Base-by-base conservation (phyloP, 2,329 filamentous ascomycete species). In the Colletotrichum australisinense region DNA sequence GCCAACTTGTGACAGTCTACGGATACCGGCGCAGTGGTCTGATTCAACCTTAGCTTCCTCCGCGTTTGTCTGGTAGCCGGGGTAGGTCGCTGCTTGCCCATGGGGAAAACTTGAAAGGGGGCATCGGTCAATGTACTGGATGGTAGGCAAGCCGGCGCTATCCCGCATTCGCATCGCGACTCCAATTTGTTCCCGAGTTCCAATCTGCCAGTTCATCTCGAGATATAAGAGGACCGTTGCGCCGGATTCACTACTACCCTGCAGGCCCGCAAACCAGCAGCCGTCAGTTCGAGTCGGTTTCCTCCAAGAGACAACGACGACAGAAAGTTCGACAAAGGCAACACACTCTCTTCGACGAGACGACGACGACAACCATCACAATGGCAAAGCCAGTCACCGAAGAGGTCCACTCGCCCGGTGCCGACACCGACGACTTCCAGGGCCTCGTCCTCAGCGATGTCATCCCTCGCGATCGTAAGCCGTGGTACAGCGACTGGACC, bases 401-500 rank as follows among this genome's bases (percentile, higher is more conserved):
- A 49, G 42, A 49, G 42, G 42, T 49, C 42, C 42, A 49, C 42
- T 49, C 42, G 19, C 42, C 42, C 42, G 42, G 42, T 9, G 42
- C 42, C 42, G 42, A 49, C 19, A 49, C 16, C 42, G 42, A 49
- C 19, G 42, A 49, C 42, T 49, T 49, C 19, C 42, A 49, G 19
- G 42, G 42, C 19, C 42, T 49, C 19, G 42, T 49, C 19, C 42
- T 58, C 55, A 16, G 24, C n/a, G 42, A 49, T 49, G 42, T 49
- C 8, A 49, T 49, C 49, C 42, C 42, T 49, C 42, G 19, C 19
- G 42, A 49, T 49, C 42, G 42, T 49, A 64, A 68, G 26, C 74
- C 77, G 7, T 79, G 78, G 78, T 78, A 66, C 30, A 68, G 65
- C 26, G 75, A 57, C 32, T 28, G 1, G 63, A 63, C 26, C 74